Percentiles rank a stretch among this genome's conserved stretches.
phyloP scores from a whole-genome alignment of 164 flowering plant species.

The Vitis rupestris region DNA sequence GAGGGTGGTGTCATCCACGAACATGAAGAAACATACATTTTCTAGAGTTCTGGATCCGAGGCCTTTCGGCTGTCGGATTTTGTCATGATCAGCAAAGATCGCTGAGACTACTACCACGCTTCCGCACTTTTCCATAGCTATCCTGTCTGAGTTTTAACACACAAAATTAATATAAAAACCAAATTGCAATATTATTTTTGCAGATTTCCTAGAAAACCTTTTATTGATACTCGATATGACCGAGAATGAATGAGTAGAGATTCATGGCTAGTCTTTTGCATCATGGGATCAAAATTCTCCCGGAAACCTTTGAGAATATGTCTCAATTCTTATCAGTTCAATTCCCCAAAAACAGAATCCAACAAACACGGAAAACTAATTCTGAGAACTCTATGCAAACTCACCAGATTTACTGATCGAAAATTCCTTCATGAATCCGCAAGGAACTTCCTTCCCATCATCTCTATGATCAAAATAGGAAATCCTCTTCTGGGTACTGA shows the following conservation, averaged over 20 bases:
- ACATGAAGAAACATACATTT: conserved; percentile 82
- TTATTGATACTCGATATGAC: no score
- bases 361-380: background rate
- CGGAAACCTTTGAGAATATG: background rate
- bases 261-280: no score
- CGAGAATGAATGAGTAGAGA: no score
- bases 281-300: background rate
- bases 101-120: conserved; percentile 86
- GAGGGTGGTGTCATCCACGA: conserved; percentile 70
- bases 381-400: conserved; percentile 9
- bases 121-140: conserved; percentile 69
- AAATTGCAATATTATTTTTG: background rate
- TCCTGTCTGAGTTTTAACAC: conserved; percentile 41
- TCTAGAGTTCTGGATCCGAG: conserved; percentile 66
- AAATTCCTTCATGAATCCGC: conserved; percentile 77
- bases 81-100: conserved; percentile 83
- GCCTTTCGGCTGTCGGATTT: conserved; percentile 84
- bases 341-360: background rate
- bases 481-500: conserved; percentile 48
- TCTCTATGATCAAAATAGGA: conserved; percentile 53
- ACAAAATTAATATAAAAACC: background rate
- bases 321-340: background rate
- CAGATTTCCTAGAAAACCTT: no score
- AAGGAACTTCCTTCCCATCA: conserved; percentile 48
- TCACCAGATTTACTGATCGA: conserved; percentile 60